Evolutionary conservation across 2,329 filamentous ascomycete species (phyloP).

Genomic region (Ophiostoma quercus): DNA sequence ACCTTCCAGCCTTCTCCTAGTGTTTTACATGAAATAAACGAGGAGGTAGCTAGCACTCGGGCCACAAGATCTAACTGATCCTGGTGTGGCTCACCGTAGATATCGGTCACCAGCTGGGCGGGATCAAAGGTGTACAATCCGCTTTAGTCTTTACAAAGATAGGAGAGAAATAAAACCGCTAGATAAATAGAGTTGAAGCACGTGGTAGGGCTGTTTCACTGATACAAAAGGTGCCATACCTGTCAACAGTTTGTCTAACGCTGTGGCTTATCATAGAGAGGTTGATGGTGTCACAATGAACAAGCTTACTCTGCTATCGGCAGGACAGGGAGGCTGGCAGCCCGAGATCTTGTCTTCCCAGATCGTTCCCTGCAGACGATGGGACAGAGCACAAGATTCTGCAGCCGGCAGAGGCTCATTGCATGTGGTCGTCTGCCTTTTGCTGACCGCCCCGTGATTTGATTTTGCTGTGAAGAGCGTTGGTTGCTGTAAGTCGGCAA

Average conservation of each 20-base stretch:
- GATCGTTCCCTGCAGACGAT: not conserved
- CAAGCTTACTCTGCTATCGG: not conserved
- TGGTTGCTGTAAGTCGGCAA: not conserved
- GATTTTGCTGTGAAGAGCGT: not conserved
- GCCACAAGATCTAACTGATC: not conserved
- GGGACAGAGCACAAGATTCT: not conserved
- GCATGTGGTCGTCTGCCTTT: not conserved
- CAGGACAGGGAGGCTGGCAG: not conserved
- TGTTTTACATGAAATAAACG: not conserved
- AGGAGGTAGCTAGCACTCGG: not conserved
- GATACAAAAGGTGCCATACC: conserved; percentile 3
- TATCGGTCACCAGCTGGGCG: not conserved
- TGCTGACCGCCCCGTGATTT: not conserved
- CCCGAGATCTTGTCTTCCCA: not conserved
- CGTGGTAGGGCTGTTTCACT: not conserved
- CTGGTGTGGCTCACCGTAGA: not conserved
- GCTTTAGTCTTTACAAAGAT: too few species aligned
- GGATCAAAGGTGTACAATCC: not conserved
- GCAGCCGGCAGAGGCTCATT: not conserved
- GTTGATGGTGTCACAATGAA: not conserved
- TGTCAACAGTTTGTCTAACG: not conserved
- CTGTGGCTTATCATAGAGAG: not conserved
- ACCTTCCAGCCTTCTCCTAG: not conserved
- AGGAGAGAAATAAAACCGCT: not conserved
- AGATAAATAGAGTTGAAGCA: not conserved